Base-by-base conservation (phyloP, 164 flowering plant species). In the Piper longum region DNA sequence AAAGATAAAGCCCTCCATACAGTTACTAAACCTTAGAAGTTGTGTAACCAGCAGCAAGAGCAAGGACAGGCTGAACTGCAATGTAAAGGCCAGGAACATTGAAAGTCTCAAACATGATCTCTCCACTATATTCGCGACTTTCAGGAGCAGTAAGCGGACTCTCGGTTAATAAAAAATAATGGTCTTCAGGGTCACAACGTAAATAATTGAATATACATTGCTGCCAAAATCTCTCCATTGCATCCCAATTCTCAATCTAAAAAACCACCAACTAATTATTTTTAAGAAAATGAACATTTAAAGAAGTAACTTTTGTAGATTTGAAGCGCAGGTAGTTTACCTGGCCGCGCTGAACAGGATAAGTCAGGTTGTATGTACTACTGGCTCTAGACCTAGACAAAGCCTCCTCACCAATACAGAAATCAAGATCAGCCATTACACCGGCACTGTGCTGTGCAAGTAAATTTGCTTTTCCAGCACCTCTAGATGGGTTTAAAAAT, bases 181-280 rank as follows among this genome's bases (percentile, higher is more conserved):
- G 99, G 74, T 95, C 99, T 80, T 95, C 99, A 0, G 99, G 99
- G 80, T 95, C 99, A 71, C 99, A 95, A 9, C 97, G 74, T 77
- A 95, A 72, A 70, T 95, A 91, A 74, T 89, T 86, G 70, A 91
- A 95, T 59, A 95, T 91, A 74, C 97, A 88, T 61, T 95, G 97
- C 79, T 95, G 99, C 99, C 99, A 95, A 73, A 87, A 95, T 71
- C 97, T 74, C 77, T 95, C 99, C 99, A 95, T 95, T 14, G 93
- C 73, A 66, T 95, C 99, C 99, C 99, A 91, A 76, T 95, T 85
- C 56, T 89, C 89, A 13, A 95, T 96, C 71, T 69, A 44, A n/a
- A 64, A 13, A 43, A 61, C 16, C 60, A 57, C 19, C 62, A 59
- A 1, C 44, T 52, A 7, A 43, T 57, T 43, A 5, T 9, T 40